Evolutionary conservation across 2,329 filamentous ascomycete genomes (phyloP).

Genomic region (Colletotrichum endophyticum): DNA sequence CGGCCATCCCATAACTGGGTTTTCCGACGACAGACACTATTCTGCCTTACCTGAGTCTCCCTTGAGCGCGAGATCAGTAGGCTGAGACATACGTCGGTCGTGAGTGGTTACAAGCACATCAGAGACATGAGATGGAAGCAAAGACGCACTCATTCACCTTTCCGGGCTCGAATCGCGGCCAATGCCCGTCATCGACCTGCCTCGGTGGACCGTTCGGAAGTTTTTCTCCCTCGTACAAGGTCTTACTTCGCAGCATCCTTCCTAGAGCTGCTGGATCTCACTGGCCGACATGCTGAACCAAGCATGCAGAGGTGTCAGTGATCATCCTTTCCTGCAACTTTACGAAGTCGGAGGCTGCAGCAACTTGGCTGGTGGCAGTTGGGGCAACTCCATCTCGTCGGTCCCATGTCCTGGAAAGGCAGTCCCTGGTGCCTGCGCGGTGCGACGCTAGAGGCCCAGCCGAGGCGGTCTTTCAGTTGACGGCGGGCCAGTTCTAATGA

Average conservation of each 20-base stretch:
- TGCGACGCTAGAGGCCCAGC: not conserved
- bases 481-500: not conserved
- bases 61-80: not conserved
- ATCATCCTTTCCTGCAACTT: not conserved
- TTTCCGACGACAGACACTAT: not conserved
- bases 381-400: not conserved
- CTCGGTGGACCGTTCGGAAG: not conserved
- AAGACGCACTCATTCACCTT: not conserved
- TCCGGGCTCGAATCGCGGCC: not conserved
- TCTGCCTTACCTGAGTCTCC: not conserved
- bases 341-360: not conserved
- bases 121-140: not conserved
- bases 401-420: constrained; percentile 2
- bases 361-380: not conserved
- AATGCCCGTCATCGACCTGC: not conserved
- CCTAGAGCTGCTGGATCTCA: not conserved
- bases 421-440: not conserved
- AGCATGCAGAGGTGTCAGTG: not conserved
- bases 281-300: not conserved
- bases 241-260: not conserved
- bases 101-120: not conserved
- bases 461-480: not conserved
- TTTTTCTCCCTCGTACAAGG: not conserved
- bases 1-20: not conserved
- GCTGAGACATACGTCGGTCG: not conserved